Percentiles rank a stretch among this genome's conserved stretches.
Evolutionary conservation across 176 grass and related monocot species (phyloP).

Genomic region (Melocanna baccifera): DNA sequence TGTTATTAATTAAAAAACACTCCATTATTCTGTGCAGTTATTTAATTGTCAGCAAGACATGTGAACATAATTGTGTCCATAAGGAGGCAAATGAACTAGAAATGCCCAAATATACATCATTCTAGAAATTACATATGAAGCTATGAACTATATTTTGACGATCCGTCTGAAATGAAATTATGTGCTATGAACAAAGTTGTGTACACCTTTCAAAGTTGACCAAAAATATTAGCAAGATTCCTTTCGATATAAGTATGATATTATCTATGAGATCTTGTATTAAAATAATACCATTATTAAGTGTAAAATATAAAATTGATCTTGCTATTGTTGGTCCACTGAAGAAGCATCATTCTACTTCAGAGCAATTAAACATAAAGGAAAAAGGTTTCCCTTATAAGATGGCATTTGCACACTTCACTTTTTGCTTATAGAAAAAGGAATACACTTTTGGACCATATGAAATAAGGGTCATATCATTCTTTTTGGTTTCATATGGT

Average conservation of each 20-base stretch:
- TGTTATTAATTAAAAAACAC: neutral
- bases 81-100: neutral
- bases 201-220: neutral
- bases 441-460: neutral
- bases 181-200: neutral
- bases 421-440: neutral
- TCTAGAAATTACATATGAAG: neutral
- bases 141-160: neutral
- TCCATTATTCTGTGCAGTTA: neutral
- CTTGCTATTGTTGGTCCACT: neutral
- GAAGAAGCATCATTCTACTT: neutral
- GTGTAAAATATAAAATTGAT: neutral
- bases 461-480: neutral
- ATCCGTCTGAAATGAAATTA: constrained; percentile 15
- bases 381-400: neutral
- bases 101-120: neutral
- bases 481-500: neutral
- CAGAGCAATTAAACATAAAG: neutral
- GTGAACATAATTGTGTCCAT: neutral
- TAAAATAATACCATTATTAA: neutral
- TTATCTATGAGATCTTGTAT: neutral
- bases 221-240: neutral
- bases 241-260: neutral
- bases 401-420: neutral
- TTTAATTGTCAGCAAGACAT: neutral